A percentile compares a stretch with the other conserved stretches of the same genome.
Evolutionary conservation across 306 rosid species (phyloP).

Genomic region (Begonia fuchsioides): DNA sequence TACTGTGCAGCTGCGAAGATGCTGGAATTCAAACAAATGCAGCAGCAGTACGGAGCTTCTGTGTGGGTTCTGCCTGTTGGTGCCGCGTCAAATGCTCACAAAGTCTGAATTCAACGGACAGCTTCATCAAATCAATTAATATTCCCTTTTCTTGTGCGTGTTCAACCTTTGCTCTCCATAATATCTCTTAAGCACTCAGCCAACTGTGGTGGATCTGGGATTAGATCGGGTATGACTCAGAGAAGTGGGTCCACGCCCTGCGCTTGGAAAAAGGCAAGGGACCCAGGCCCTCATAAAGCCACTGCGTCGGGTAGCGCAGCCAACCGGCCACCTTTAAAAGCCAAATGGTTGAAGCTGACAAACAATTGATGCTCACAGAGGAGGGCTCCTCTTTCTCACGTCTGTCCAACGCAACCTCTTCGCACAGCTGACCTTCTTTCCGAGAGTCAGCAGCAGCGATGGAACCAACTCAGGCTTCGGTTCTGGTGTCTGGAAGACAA

Average conservation of each 20-base stretch:
- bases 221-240: no score
- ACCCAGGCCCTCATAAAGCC: conserved; percentile 53
- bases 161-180: no score
- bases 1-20: no score
- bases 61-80: no score
- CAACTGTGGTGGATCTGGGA: no score
- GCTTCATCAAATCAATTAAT: no score
- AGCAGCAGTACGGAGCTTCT: no score
- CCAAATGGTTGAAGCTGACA: neutral
- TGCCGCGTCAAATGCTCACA: no score
- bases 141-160: no score
- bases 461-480: neutral
- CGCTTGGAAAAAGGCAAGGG: conserved; percentile 13
- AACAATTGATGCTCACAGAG: conserved; percentile 6
- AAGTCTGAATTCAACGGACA: no score
- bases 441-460: neutral
- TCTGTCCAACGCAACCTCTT: conserved; percentile 14
- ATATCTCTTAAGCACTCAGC: no score
- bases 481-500: neutral
- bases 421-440: neutral
- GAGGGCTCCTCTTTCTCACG: conserved; percentile 13
- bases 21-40: no score
- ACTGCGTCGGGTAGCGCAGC: conserved; percentile 43
- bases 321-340: neutral
- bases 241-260: conserved; percentile 7